Conservation (phyloP, 2,329 filamentous ascomycete genomes). For the Ophiocordyceps unilateralis region DNA sequence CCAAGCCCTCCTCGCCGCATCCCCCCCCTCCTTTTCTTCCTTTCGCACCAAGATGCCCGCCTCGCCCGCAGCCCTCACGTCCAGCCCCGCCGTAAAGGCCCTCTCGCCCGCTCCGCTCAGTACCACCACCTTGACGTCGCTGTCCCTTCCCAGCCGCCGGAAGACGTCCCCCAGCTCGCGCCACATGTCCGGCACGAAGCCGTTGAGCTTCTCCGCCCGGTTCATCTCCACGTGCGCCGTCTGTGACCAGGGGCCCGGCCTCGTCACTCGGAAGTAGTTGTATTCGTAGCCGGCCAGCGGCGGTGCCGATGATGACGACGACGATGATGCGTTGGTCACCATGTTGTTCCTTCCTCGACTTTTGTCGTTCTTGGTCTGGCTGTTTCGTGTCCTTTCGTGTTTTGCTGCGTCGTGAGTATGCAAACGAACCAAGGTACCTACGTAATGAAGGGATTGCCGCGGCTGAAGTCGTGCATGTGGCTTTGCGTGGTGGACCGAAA, state of each 20-base stretch:
- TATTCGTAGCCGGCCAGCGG: neutral
- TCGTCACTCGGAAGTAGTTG: neutral
- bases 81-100: constrained; percentile 75
- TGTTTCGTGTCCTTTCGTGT: no score
- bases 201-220: constrained; percentile 71
- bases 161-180: constrained; percentile 61
- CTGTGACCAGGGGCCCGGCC: neutral
- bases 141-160: constrained; percentile 50
- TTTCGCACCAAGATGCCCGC: no score
- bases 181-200: constrained; percentile 78
- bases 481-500: neutral
- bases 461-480: neutral
- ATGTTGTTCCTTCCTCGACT: neutral
- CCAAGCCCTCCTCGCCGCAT: constrained; percentile 48
- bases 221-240: constrained; percentile 75
- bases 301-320: neutral
- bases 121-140: constrained; percentile 59
- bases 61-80: constrained; percentile 54
- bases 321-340: neutral
- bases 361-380: neutral
- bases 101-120: constrained; percentile 66
- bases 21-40: constrained; percentile 16
- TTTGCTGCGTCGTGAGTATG: neutral
- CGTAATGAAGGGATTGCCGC: no score
- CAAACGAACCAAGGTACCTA: neutral